Evolutionary conservation across 1,139 yeast genomes (phyloP), one percentile per base, ranked within the genome.

Genomic region (Protomyces inundatus): DNA sequence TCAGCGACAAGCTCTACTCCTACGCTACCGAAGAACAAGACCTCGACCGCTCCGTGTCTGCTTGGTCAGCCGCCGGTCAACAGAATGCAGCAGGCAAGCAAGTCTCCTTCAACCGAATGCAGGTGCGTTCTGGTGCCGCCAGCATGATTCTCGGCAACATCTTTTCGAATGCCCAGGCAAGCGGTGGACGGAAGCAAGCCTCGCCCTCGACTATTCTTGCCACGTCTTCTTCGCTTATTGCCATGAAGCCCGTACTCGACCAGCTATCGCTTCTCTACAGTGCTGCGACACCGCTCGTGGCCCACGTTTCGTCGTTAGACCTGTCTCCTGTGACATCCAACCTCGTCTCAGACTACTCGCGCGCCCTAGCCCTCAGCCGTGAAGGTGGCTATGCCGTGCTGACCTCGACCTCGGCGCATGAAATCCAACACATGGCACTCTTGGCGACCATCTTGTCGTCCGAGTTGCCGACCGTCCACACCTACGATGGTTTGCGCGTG

Each of bases 91-190:
- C 76, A 62, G 87, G 86, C 16, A 76, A 74, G 52, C 83, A 83
- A 63, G 91, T 90, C 54, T 79, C 78, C 65, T 76, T 83, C 70
- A 80, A 81, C 73, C 79, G 80, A 71, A 81, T 90, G 67, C 90
- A 90, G 73, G 83, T 89, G 56, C 83, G 97, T 73, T 79, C 87
- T 1, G 98, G 97, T 70, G 95, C 97, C 39, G 88, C 93, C 55
- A 82, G 84, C 69, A 83, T 89, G 51, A 80, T 93, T 61, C 78
- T 88, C 65, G 98, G 97, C 34, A 90, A 85, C 76, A 77, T 85
- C 69, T 77, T 79, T 56, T 79, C 80, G 51, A 23, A 23, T 23
- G 23, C 23, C 23, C 23, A 23, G 23, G 23, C 23, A 23, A 23
- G 23, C 23, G 23, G 23, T 23, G 23, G 23, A 23, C 73, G 81